These are phyloP conservation scores for Populus hybrid DNA, from an alignment of 441 rosid species.

Conservation along the genomic window DNA sequence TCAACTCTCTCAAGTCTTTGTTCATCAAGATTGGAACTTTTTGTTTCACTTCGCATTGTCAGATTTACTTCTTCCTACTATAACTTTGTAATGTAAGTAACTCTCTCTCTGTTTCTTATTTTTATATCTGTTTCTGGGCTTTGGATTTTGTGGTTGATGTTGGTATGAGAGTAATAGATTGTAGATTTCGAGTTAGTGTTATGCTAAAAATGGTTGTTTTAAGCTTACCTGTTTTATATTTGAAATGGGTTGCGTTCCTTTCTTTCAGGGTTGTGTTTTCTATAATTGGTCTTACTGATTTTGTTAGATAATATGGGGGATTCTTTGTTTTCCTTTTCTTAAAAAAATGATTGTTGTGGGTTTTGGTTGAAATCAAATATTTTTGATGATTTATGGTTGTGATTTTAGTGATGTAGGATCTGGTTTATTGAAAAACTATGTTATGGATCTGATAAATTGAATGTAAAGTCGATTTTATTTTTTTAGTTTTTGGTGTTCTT, in stretches of 20 bases:
- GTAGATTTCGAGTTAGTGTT: too few relatives aligned
- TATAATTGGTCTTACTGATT: too few relatives aligned
- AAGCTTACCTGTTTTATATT: neutral
- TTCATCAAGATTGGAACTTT: neutral
- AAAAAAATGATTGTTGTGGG: neutral
- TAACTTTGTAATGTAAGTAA: neutral
- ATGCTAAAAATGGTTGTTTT: neutral
- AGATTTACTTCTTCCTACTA: neutral
- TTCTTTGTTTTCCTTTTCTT: too few relatives aligned
- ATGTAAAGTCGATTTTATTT: neutral
- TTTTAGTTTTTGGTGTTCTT: neutral
- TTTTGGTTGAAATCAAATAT: neutral
- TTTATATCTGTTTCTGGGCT: neutral
- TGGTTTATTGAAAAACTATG: neutral
- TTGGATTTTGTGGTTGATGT: neutral
- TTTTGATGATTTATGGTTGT: neutral
- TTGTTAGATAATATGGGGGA: neutral
- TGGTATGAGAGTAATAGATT: too few relatives aligned
- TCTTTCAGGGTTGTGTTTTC: neutral
- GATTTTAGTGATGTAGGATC: neutral
- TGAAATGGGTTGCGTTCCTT: neutral
- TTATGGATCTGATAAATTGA: constrained; percentile 22
- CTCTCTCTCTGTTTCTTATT: neutral
- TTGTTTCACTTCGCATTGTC: neutral
- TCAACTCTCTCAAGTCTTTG: neutral